Evolutionary conservation across 1,284 basidiomycete species (phyloP).

Genomic region (Microbotryum saponariae): DNA sequence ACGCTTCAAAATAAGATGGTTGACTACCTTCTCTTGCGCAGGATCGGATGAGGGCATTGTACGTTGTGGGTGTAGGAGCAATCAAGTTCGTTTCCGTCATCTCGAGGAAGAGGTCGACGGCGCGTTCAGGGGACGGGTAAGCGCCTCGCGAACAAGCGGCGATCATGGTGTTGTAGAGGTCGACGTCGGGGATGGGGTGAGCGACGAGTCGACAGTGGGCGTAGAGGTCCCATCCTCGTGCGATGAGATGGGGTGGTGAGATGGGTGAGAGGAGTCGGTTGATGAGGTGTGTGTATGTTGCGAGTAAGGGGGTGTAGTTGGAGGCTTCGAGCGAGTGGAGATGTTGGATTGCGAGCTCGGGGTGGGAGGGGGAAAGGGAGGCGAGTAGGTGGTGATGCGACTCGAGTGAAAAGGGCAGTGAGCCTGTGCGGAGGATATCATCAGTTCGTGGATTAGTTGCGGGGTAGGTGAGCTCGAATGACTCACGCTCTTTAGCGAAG

Average conservation of each 20-base stretch:
- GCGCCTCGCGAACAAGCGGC: conserved; percentile 62
- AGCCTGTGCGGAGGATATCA: conserved; percentile 45
- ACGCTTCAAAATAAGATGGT: conserved; percentile 65
- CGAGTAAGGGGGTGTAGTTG: conserved; percentile 41
- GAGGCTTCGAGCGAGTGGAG: conserved; percentile 40
- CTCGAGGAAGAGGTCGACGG: conserved; percentile 86
- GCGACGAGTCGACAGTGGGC: conserved; percentile 92
- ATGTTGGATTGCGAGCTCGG: conserved; percentile 38
- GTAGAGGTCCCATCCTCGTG: conserved; percentile 87
- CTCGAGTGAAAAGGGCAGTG: conserved; percentile 60
- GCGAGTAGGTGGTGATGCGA: conserved; percentile 52
- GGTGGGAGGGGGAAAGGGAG: conserved; percentile 48
- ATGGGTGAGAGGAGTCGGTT: conserved; percentile 35
- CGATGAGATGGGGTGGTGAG: conserved; percentile 43
- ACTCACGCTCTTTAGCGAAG: conserved; percentile 46
- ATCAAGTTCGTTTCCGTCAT: conserved; percentile 64
- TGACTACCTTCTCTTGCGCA: conserved; percentile 51
- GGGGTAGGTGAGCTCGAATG: background rate
- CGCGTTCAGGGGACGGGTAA: conserved; percentile 57
- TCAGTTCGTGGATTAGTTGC: conserved; percentile 11
- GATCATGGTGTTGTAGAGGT: conserved; percentile 80
- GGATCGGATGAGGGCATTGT: conserved; percentile 72
- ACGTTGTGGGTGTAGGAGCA: conserved; percentile 60
- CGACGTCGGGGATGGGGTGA: conserved; percentile 67
- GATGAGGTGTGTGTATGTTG: conserved; percentile 42